phyloP scores from a whole-genome alignment of 495 filamentous ascomycete species.

The Lasiosphaeriaceae sp. region DNA sequence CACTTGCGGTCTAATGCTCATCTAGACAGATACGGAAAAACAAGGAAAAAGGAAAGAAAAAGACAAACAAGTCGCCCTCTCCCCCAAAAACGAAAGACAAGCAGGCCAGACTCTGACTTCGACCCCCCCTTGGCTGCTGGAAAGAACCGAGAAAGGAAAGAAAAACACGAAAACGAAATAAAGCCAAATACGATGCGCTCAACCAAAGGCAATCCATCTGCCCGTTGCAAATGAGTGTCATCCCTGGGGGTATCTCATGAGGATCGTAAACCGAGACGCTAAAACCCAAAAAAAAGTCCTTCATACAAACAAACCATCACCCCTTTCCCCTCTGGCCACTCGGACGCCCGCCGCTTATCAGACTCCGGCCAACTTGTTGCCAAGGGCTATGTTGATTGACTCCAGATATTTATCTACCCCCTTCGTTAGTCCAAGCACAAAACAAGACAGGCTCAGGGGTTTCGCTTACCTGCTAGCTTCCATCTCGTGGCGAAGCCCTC shows the following conservation, averaged over 20 bases:
- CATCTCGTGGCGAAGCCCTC: constrained; percentile 16
- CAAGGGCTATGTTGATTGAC: constrained; percentile 7
- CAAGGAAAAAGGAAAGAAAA: no score
- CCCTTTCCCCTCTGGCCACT: background rate
- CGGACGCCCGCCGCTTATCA: background rate
- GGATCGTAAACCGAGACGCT: background rate
- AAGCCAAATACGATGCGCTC: no score
- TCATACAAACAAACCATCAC: background rate
- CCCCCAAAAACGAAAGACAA: no score
- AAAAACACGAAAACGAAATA: no score
- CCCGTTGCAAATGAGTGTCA: background rate
- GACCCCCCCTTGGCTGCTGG: no score
- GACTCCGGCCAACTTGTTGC: constrained; percentile 2
- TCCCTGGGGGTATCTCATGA: background rate
- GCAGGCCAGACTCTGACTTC: no score
- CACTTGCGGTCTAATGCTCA: no score
- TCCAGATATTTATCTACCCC: constrained; percentile 9
- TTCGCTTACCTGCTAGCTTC: constrained; percentile 26
- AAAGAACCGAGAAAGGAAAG: no score
- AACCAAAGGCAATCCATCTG: background rate
- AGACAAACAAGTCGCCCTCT: no score
- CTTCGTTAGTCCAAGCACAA: background rate
- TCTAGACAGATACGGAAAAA: no score
- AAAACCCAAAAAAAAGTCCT: background rate
- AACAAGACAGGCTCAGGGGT: background rate